phyloP scores from a whole-genome alignment of 176 grass and related monocot species.

The Luzula sylvatica region DNA sequence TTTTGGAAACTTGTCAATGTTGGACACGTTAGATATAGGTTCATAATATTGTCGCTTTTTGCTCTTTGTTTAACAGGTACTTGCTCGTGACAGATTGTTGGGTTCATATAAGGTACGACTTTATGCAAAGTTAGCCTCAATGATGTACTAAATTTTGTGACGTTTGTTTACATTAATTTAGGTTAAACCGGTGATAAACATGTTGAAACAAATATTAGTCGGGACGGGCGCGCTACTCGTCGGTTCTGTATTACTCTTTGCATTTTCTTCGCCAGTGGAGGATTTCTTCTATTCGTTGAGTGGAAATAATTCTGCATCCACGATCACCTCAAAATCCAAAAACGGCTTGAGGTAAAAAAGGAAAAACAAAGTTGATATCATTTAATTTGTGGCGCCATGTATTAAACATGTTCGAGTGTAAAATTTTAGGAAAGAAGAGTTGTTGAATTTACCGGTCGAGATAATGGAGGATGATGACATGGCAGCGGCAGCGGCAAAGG shows the following conservation, averaged over 20 bases:
- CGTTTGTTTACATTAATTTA: constrained; percentile 22
- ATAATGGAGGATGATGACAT: constrained; percentile 80
- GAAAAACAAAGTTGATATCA: not conserved
- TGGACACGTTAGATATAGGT: too few species aligned
- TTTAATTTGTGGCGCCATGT: not conserved
- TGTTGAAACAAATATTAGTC: constrained; percentile 88
- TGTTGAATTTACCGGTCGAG: constrained; percentile 67
- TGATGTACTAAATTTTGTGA: not conserved
- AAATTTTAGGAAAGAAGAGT: constrained; percentile 52
- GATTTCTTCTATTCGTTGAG: constrained; percentile 46
- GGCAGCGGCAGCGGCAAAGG: constrained; percentile 62
- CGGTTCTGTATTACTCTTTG: constrained; percentile 50
- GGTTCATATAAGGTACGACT: constrained; percentile 77
- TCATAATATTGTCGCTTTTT: not conserved
- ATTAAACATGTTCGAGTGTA: too few species aligned
- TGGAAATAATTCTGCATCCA: constrained; percentile 3
- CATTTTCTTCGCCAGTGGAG: constrained; percentile 55
- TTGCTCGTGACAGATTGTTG: constrained; percentile 85
- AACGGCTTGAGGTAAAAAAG: constrained; percentile 39
- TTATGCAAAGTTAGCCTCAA: too few species aligned
- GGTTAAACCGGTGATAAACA: constrained; percentile 90
- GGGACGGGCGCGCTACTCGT: constrained; percentile 80
- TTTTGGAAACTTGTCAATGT: too few species aligned
- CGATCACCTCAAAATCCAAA: constrained; percentile 38
- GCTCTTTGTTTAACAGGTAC: constrained; percentile 32